Evolutionary conservation across 2,329 filamentous ascomycete genomes (phyloP).

Genomic region (Pseudogymnoascus sp.): DNA sequence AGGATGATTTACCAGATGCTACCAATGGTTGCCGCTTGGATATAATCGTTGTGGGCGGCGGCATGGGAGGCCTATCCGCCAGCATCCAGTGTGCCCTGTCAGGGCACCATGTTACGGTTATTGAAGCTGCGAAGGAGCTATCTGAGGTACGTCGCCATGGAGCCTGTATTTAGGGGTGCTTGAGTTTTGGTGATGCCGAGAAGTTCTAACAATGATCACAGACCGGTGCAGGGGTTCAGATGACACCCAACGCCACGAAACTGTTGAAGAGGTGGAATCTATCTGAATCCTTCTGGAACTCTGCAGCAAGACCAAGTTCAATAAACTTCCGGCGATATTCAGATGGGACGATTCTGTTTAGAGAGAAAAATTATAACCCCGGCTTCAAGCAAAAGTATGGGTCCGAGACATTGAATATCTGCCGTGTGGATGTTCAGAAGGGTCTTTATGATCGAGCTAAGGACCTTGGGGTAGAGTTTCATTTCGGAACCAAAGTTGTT

Average conservation of each 20-base stretch:
- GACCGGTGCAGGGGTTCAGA: conserved; percentile 28
- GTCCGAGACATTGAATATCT: conserved; percentile 10
- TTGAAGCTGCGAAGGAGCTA: conserved; percentile 34
- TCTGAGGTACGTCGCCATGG: conserved; percentile 28
- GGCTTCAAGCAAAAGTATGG: not conserved
- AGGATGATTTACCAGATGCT: not conserved
- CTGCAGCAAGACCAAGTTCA: not conserved
- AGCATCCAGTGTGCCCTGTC: conserved; percentile 23
- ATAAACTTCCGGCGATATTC: not conserved
- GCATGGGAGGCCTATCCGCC: conserved; percentile 45
- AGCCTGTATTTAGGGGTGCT: not conserved
- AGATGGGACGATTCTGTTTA: not conserved
- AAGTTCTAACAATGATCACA: conserved; percentile 23
- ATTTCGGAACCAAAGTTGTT: not conserved
- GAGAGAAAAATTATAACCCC: not conserved
- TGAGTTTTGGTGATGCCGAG: conserved; percentile 16
- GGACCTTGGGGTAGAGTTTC: conserved; percentile 2
- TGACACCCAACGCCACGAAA: conserved; percentile 21
- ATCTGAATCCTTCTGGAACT: not conserved
- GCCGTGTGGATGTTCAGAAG: conserved; percentile 13
- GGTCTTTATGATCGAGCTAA: conserved; percentile 12
- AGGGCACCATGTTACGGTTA: conserved; percentile 34
- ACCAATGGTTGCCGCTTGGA: not conserved
- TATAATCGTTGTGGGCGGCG: conserved; percentile 46
- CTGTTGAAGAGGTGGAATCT: conserved; percentile 23